phyloP scores from a whole-genome alignment of 805 yeast species.

The Maudiozyma bulderi region DNA sequence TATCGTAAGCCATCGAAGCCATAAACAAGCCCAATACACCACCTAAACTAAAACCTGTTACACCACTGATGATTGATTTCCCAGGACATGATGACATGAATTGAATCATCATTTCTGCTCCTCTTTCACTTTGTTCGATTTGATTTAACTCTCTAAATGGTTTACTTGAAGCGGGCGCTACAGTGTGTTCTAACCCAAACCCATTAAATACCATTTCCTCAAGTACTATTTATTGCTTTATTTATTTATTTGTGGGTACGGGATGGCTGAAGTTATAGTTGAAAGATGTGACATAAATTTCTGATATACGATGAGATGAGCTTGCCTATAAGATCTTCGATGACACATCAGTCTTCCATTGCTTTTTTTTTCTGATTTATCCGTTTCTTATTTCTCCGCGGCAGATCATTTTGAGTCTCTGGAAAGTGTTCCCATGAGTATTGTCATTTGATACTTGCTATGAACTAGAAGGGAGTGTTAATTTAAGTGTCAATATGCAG shows the following conservation, averaged over 20 bases:
- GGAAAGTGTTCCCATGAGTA: no score
- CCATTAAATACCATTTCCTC: conserved; percentile 31
- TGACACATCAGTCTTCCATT: not conserved
- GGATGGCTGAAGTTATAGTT: no score
- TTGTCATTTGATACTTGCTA: no score
- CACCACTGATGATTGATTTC: conserved; percentile 83
- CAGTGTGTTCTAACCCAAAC: conserved; percentile 32
- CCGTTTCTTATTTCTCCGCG: not conserved
- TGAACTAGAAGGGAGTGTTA: no score
- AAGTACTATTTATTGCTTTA: not conserved
- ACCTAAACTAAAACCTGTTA: conserved; percentile 86
- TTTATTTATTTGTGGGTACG: not conserved
- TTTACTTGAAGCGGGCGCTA: conserved; percentile 34
- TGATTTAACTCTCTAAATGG: conserved; percentile 65
- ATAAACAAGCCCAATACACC: conserved; percentile 92
- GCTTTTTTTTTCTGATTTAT: not conserved
- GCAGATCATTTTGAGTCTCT: no score
- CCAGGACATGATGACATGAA: conserved; percentile 94
- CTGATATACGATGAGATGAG: not conserved
- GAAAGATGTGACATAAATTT: no score
- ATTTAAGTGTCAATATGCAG: no score
- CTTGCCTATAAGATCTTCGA: not conserved
- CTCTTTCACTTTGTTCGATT: conserved; percentile 86
- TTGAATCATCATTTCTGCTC: conserved; percentile 72
- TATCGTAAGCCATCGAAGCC: conserved; percentile 51